Base-by-base conservation (phyloP, 2,329 filamentous ascomycete species). In the Fusarium buxicola region DNA sequence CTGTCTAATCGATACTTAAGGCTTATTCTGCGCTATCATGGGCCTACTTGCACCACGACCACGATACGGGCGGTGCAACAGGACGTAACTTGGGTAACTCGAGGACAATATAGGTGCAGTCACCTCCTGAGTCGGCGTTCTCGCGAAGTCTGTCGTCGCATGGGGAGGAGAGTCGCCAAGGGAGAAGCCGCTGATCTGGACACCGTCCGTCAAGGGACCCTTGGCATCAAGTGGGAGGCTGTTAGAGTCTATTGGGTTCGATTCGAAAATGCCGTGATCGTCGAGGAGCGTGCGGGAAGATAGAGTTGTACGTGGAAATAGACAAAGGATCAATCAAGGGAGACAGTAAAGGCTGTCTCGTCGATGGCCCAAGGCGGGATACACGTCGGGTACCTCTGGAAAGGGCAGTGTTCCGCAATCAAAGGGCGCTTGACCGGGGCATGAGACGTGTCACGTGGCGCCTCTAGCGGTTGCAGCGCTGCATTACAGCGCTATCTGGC, bases 81-180 rank as follows among this genome's bases (percentile, higher is more conserved):
- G 51, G 47, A 51, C 55, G 55, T 44, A 55, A 63, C 54, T 53
- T 67, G 55, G 58, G 56, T 51, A 58, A 52, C 53, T 69, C 56
- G 61, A 64, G 61, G 49, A 61, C 58, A 50, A 60, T 50, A 67
- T 69, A 72, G 69, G 65, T 67, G 50, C 63, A 66, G 65, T 70
- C 70, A 72, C 70, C 73, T 75, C 74, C 69, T 73, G 69, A 69
- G 71, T 69, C 68, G 65, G 68, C 64, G 59, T 68, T 66, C 55
- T 72, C 60, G 66, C 65, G 63, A 60, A 67, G 61, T 62, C 66
- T 73, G 73, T 74, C 66, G 74, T 74, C 72, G 73, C 74, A 76
- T 76, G 67, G 57, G 65, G 62, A 66, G 55, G 57, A 66, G 49
- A 52, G 44, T 68, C 57, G 55, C 64, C 61, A 63, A 69, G 58